Evolutionary conservation across 495 filamentous ascomycete genomes (phyloP), one percentile per base, ranked within the genome.

Genomic region (Bathelium albidoporum): DNA sequence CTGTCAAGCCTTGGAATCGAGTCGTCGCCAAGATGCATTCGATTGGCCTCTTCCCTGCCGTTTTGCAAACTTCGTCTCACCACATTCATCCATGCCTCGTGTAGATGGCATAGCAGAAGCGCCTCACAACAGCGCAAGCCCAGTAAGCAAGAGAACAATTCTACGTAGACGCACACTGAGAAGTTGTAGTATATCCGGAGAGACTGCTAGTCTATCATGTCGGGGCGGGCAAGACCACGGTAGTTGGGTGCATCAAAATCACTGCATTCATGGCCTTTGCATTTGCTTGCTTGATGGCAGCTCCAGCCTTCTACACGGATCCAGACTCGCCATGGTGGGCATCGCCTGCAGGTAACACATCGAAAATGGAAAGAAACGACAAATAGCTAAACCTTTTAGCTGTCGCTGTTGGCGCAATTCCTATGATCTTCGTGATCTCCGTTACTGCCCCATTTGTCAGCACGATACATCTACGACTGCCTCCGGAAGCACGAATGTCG

Each of bases 121-220:
- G 9, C 49, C 24, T 7, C n/a, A 2, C 44, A 12, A 22, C 12
- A 29, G 49, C 22, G 49, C n/a, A 55, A 55, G 24, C 12, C 49
- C 7, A 24, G 49, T 55, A 29, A 55, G 49, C 10, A 55, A 20
- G 44, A 20, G 5, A 29, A 29, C 12, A 29, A 3, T 29, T 29
- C 11, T 29, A 29, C 7, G 16, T 24, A 28, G 7, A 55, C 10
- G 0, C 5, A 26, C 20, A 16, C 24, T 55, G 49, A 55, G 24
- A 26, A 3, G 9, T 9, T 49, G 16, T 10, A 55, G 49, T 55
- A 55, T 78, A 76, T 65, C 82, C 82, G 0, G 87, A 89, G 67
- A 77, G 77, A 16, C 76, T 91, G 11, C 76, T 89, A 62, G 79
- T 93, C 64, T 92, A 88, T 68, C 83, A 89, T 79, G 85, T 84